Evolutionary conservation across 2,329 filamentous ascomycete species (phyloP).

Genomic region (Botryosphaeria dothidea): DNA sequence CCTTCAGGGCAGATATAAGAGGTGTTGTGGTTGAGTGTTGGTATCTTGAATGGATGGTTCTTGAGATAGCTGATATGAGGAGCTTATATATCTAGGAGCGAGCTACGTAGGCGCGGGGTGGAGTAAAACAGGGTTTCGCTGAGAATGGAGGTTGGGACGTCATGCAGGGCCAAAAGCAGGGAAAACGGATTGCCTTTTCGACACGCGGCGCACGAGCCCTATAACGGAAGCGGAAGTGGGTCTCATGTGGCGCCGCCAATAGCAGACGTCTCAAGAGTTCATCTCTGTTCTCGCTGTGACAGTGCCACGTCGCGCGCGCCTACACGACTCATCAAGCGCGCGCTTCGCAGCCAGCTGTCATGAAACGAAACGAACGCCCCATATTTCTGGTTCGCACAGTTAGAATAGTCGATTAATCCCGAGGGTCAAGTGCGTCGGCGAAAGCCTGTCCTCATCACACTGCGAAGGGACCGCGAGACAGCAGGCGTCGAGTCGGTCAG

Average conservation of each 20-base stretch:
- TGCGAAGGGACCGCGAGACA: background rate
- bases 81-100: background rate
- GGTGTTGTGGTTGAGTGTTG: background rate
- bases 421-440: no score
- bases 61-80: background rate
- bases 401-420: no score
- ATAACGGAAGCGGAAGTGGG: background rate
- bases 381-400: background rate
- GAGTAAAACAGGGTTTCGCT: constrained; percentile 13
- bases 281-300: background rate
- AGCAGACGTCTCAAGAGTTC: background rate
- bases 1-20: no score
- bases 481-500: background rate
- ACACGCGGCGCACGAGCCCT: background rate
- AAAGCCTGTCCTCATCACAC: background rate
- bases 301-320: constrained; percentile 10
- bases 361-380: background rate
- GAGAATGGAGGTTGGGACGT: constrained; percentile 13
- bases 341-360: background rate
- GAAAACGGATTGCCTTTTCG: background rate
- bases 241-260: background rate
- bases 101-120: background rate
- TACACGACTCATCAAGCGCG: background rate
- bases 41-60: background rate
- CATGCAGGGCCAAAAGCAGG: constrained; percentile 18